Conservation (phyloP, 495 filamentous ascomycete genomes). For the Xylaria bambusicola region DNA sequence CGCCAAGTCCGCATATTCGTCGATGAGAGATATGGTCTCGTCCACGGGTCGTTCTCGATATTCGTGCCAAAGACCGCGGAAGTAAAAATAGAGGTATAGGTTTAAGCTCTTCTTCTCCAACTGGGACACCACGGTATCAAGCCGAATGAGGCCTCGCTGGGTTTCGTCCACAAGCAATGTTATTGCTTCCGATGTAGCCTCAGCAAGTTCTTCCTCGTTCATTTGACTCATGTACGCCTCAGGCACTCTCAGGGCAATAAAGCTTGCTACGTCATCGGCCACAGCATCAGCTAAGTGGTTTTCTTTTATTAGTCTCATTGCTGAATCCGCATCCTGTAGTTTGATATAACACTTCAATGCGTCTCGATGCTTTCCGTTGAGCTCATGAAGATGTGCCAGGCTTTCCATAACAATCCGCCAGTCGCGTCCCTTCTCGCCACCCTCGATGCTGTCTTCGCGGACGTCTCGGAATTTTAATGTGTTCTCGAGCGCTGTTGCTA, state of each 20-base stretch:
- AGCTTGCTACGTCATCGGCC: constrained; percentile 82
- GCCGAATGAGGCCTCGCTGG: constrained; percentile 79
- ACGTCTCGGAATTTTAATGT: constrained; percentile 70
- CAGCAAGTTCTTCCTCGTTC: constrained; percentile 68
- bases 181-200: constrained; percentile 77
- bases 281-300: constrained; percentile 84
- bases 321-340: constrained; percentile 86
- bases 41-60: constrained; percentile 46
- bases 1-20: constrained; percentile 81
- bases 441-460: constrained; percentile 66
- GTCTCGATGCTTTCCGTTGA: constrained; percentile 74
- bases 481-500: constrained; percentile 71
- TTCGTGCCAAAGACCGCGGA: constrained; percentile 77
- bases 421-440: constrained; percentile 65
- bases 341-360: constrained; percentile 86
- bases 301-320: constrained; percentile 80
- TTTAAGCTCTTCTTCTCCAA: constrained; percentile 56
- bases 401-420: constrained; percentile 84
- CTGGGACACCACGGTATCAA: constrained; percentile 75
- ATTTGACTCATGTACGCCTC: constrained; percentile 69
- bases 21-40: constrained; percentile 76
- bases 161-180: constrained; percentile 87
- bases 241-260: constrained; percentile 83
- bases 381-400: constrained; percentile 80
- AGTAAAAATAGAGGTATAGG: constrained; percentile 90